Evolutionary conservation across 139 green algal species (phyloP), one percentile per base, ranked within the genome.

Genomic region (Volvox reticuliferus): DNA sequence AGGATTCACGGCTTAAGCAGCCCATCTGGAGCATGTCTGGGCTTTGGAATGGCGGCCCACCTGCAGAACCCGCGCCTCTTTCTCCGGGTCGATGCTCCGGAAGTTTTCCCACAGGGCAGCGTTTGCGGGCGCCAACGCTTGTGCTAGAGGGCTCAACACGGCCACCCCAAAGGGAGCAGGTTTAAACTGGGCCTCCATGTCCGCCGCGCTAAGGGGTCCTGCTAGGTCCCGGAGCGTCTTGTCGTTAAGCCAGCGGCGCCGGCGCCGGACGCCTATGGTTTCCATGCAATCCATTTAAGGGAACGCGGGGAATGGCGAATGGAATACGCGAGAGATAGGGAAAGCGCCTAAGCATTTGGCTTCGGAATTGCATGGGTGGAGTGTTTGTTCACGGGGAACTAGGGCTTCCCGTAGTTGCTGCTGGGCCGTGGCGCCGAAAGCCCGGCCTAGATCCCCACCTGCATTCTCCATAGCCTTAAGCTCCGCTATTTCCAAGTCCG

Each of bases 151-250:
- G 30, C 35, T 65, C n/a, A 67, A 37, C 3, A 37, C 20, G 19
- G 21, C 75, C n/a, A 55, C 20, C 79, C 94, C 94, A 88, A 96
- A 96, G 2, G 94, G 94, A n/a, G 91, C 90, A 0, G 94, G 94
- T 24, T 92, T 94, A 90, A 96, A 96, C 88, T 93, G 91, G 0
- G 50, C 36, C 61, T 91, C 67, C 93, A 96, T 96, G 71, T 95
- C 90, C 1, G 61, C 50, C 0, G 87, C 86, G 18, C 63, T 81
- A 26, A 89, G 85, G 14, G 85, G 85, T 1, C 85, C 85, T 62
- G 89, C 69, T 30, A 91, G 32, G 76, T 92, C 82, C 3, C 91
- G 65, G 28, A 93, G 91, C 36, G 69, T 80, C 86, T 91, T 91
- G 76, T 93, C 91, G 78, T 93, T 93, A 26, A 93, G 77, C 84